Base-by-base conservation (phyloP, 441 rosid species). In the Rhodomyrtus psidioides region DNA sequence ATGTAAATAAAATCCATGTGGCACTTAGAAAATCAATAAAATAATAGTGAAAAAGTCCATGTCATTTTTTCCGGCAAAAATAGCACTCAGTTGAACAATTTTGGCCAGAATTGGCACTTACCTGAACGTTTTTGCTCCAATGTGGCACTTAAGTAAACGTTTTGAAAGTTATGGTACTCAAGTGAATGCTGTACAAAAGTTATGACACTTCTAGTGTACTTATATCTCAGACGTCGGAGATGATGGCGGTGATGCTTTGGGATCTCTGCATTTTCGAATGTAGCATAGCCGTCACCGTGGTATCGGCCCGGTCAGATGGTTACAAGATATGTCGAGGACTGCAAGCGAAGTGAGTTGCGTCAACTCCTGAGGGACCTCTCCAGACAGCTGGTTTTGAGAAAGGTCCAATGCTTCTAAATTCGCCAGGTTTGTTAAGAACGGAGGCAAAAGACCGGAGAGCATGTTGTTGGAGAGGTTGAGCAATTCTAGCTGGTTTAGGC, bases 361-460 rank as follows among this genome's bases (percentile, higher is more conserved):
- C 8, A 93, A 83, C n/a, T 92, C 74, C 57, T 26, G 27, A 24
- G 93, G 92, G 44, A 93, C 91, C 83, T 87, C 4, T 3, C 91
- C 91, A 1, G 82, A 86, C 49, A 91, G 82, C 55, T 21, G 27
- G 88, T 91, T 93, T 7, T 2, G 26, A 4, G 94, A 94, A 30
- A 93, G 88, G 79, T 92, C 92, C 57, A 91, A 8, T 12, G 86
- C 59, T 53, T 92, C 91, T 15, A 91, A 84, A 0, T 59, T 60
- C 0, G 88, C 62, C 4, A 91, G 30, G 53, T 86, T 87, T 5
- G 28, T 87, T 16, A 92, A 53, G 21, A 88, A 84, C 9, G 81
- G 6, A 0, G 93, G 90, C 3, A 90, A 87, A 16, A 34, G n/a
- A 46, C 30, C 24, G 0, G 34, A 30, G 49, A 84, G 60, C 0